Evolutionary conservation across 2,329 filamentous ascomycete genomes (phyloP), one percentile per base, ranked within the genome.

Genomic region (Tolypocladium cylindrosporum): DNA sequence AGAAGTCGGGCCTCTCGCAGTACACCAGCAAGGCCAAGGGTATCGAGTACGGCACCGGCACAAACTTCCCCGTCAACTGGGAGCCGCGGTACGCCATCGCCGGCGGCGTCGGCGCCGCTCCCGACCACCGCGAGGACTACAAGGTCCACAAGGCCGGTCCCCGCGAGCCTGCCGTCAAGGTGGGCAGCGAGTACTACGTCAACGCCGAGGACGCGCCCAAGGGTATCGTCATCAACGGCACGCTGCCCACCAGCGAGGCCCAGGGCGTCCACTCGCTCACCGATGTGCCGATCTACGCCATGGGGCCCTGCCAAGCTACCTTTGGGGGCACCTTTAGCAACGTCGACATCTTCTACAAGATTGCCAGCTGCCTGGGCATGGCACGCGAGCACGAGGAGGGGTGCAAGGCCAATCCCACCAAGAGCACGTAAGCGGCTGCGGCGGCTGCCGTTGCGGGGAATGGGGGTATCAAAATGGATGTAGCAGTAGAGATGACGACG

Each of bases 31-130:
- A 78, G 57, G 73, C 75, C 62, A 73, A 76, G 42, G 80, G 81
- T 60, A 79, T 88, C 62, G 82, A 82, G 58, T 93, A 93, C 77
- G 81, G 80, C 65, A 88, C 89, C 27, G 87, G 87, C 55, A 79
- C 83, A 64, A 83, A 89, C 75, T 95, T 94, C 79, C 90, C 90
- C 24, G 78, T 82, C 61, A 91, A 90, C 77, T 94, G 90, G 90
- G 87, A 90, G 69, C 90, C 90, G 16, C 83, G 90, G 39, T 94
- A 93, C 74, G 88, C 88, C 59, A 83, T 95, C 55, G 89, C 88
- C 58, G 81, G 85, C 45, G 90, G 90, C 55, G 72, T 90, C 40
- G 83, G 79, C 54, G 88, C 88, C 39, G 81, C 82, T 67, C 90
- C 90, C 0, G 90, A 95, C 70, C 84, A 80, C 65, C 80, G 88